These are phyloP conservation scores for Wilcoxina mikolae DNA, from an alignment of 495 filamentous ascomycete species.

Conservation along the genomic window DNA sequence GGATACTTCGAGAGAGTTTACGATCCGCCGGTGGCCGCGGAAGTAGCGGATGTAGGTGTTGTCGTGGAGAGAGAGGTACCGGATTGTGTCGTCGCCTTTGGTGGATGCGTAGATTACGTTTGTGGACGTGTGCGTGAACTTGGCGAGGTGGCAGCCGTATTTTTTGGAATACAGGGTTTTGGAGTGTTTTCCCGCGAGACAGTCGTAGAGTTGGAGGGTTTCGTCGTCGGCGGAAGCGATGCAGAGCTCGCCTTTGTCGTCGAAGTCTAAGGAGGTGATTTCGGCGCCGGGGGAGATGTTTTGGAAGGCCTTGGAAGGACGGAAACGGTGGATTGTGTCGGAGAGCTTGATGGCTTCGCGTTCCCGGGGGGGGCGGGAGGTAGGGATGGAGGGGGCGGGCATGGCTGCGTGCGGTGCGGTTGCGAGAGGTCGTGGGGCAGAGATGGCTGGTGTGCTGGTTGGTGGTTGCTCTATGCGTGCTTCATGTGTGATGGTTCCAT, in stretches of 20 bases:
- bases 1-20: constrained; percentile 62
- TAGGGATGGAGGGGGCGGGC: constrained; percentile 1
- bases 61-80: constrained; percentile 86
- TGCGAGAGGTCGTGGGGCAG: not conserved
- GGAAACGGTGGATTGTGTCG: constrained; percentile 27
- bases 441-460: not conserved
- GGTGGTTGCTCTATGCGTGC: not conserved
- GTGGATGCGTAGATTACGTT: constrained; percentile 91
- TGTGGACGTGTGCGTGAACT: constrained; percentile 78
- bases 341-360: constrained; percentile 20
- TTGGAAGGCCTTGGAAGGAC: constrained; percentile 25
- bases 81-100: constrained; percentile 80
- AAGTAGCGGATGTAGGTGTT: constrained; percentile 94
- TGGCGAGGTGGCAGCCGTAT: constrained; percentile 83
- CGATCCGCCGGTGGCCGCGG: constrained; percentile 64
- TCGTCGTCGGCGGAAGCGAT: constrained; percentile 82
- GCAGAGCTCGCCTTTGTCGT: constrained; percentile 78
- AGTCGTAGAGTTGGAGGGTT: constrained; percentile 85
- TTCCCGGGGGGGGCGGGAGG: constrained; percentile 11
- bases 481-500: too few species aligned
- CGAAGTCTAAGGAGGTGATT: constrained; percentile 81
- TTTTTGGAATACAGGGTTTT: constrained; percentile 83
- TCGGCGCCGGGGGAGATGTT: constrained; percentile 46
- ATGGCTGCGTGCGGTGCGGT: not conserved
- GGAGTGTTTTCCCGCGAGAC: constrained; percentile 70